These are phyloP conservation scores for Monilinia vaccinii-corymbosi DNA, from an alignment of 2,329 filamentous ascomycete genomes.

Conservation along the genomic window DNA sequence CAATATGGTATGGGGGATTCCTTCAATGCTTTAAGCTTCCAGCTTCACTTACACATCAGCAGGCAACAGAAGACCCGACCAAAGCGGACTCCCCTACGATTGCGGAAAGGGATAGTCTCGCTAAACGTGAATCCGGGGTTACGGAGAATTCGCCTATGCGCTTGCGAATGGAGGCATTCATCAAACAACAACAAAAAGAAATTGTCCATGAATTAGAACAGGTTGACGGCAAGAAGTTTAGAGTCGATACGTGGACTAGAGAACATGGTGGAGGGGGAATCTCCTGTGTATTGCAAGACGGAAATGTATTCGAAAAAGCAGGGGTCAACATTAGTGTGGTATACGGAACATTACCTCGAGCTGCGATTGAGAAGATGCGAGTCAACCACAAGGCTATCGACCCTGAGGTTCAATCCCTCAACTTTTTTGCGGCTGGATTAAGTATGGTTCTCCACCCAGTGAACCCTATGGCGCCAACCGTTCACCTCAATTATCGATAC, in stretches of 20 bases:
- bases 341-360: slow-evolving; percentile 79
- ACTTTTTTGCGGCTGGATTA: slow-evolving; percentile 91
- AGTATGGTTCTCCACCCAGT: slow-evolving; percentile 88
- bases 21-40: background rate
- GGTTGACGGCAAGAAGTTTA: slow-evolving; percentile 76
- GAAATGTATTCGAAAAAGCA: slow-evolving; percentile 95
- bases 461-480: slow-evolving; percentile 95
- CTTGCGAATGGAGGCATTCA: slow-evolving; percentile 92
- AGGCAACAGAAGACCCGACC: slow-evolving; percentile 28
- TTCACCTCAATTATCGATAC: slow-evolving; percentile 97
- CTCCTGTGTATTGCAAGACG: slow-evolving; percentile 89
- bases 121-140: slow-evolving; percentile 70
- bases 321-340: slow-evolving; percentile 93
- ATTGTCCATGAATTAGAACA: slow-evolving; percentile 78
- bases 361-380: slow-evolving; percentile 87
- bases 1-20: slow-evolving; percentile 35
- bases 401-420: slow-evolving; percentile 67
- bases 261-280: slow-evolving; percentile 87
- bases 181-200: slow-evolving; percentile 82
- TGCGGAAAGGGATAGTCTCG: slow-evolving; percentile 73
- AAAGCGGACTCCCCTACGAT: slow-evolving; percentile 59
- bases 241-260: slow-evolving; percentile 76
- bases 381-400: slow-evolving; percentile 88
- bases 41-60: slow-evolving; percentile 16
- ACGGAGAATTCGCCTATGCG: slow-evolving; percentile 84